A percentile compares a stretch with the other conserved stretches of the same genome.
These are phyloP conservation scores for Lecanicillium sp. DNA, from an alignment of 2,329 filamentous ascomycete species.

Conservation along the genomic window DNA sequence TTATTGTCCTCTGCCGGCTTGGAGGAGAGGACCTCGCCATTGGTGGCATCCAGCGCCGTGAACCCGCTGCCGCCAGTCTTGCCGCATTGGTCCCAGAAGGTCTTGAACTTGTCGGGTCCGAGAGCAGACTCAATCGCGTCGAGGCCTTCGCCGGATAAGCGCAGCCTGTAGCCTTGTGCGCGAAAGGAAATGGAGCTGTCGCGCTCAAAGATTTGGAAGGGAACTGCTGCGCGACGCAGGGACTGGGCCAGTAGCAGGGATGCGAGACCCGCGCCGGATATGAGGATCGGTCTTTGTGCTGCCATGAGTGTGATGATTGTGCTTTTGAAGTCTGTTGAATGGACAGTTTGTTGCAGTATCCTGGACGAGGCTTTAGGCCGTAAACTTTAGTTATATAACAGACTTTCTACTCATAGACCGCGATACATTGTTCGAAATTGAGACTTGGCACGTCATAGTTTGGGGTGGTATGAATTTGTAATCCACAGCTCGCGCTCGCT, in stretches of 20 bases:
- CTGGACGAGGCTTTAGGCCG: too few relatives aligned
- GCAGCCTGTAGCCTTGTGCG: constrained; percentile 53
- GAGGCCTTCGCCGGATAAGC: constrained; percentile 47
- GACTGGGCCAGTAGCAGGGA: constrained; percentile 36
- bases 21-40: constrained; percentile 24
- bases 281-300: constrained; percentile 26
- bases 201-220: constrained; percentile 49
- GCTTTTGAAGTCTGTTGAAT: too few relatives aligned
- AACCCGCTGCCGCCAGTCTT: constrained; percentile 52
- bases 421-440: too few relatives aligned
- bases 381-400: too few relatives aligned
- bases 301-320: not conserved
- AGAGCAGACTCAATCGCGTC: constrained; percentile 54
- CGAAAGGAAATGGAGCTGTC: constrained; percentile 42
- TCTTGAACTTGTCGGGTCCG: constrained; percentile 33
- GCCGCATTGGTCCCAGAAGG: constrained; percentile 51
- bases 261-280: constrained; percentile 34
- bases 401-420: too few relatives aligned
- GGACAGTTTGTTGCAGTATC: too few relatives aligned
- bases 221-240: constrained; percentile 30
- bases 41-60: constrained; percentile 40
- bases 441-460: too few relatives aligned
- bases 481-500: too few relatives aligned
- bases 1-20: not conserved
- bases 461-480: too few relatives aligned